Percentiles rank a stretch among this genome's conserved stretches.
Evolutionary conservation across 352 stramenopile species (phyloP).

Genomic region (Phytophthora europaea): DNA sequence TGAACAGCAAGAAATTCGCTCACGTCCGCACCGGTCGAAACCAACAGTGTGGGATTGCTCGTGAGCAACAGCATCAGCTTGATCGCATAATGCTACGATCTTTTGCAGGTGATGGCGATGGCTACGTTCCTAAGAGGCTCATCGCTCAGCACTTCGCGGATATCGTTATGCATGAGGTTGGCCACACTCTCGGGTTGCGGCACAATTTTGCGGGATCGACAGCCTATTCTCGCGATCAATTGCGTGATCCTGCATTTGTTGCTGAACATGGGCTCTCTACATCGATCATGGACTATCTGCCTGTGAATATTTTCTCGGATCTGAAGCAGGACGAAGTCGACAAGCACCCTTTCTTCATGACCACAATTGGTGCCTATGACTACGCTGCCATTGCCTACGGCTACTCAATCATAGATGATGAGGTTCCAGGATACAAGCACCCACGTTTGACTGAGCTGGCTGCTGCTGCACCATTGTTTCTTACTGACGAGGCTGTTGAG

Average conservation of each 20-base stretch:
- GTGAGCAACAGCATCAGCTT: slow-evolving; percentile 44
- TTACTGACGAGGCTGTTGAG: slow-evolving; percentile 69
- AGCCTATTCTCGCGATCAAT: slow-evolving; percentile 57
- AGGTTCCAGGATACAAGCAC: slow-evolving; percentile 62
- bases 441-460: slow-evolving; percentile 49
- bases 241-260: slow-evolving; percentile 65
- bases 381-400: slow-evolving; percentile 88
- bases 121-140: slow-evolving; percentile 62
- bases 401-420: slow-evolving; percentile 61
- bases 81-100: slow-evolving; percentile 57
- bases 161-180: slow-evolving; percentile 92
- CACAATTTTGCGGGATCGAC: slow-evolving; percentile 89
- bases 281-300: slow-evolving; percentile 92
- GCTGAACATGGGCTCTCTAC: slow-evolving; percentile 59
- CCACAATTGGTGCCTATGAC: slow-evolving; percentile 79
- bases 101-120: slow-evolving; percentile 16
- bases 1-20: neutral
- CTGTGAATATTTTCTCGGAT: slow-evolving; percentile 86
- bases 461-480: slow-evolving; percentile 60
- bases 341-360: slow-evolving; percentile 77
- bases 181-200: slow-evolving; percentile 86
- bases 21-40: slow-evolving; percentile 22
- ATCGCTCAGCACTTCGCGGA: slow-evolving; percentile 75
- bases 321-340: slow-evolving; percentile 43
- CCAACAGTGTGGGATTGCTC: slow-evolving; percentile 55